Conservation (phyloP, 2,329 filamentous ascomycete species). For the Clarireedia homoeocarpa region DNA sequence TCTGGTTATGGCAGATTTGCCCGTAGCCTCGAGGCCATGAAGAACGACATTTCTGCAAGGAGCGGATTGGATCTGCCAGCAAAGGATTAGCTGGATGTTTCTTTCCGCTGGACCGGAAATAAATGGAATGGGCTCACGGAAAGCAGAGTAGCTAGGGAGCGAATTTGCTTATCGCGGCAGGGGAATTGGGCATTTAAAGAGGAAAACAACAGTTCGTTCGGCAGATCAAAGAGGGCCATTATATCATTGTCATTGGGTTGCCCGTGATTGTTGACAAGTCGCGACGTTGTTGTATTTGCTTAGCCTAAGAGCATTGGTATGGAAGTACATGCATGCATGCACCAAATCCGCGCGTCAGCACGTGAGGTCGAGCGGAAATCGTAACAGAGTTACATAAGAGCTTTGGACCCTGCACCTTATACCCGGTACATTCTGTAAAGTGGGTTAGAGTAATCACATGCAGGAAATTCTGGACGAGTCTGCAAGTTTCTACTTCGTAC, state of each 20-base stretch:
- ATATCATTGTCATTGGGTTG: background rate
- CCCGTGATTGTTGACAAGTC: too few species aligned
- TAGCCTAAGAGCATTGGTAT: too few species aligned
- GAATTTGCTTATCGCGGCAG: conserved; percentile 51
- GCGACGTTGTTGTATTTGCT: too few species aligned
- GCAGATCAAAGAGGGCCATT: conserved; percentile 42
- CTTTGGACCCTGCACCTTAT: too few species aligned
- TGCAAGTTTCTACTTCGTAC: too few species aligned
- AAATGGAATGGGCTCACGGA: conserved; percentile 20
- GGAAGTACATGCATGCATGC: too few species aligned
- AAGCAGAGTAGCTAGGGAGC: conserved; percentile 48
- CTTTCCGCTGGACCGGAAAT: too few species aligned
- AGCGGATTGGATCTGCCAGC: conserved; percentile 6
- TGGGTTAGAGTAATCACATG: too few species aligned
- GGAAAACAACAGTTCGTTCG: conserved; percentile 42
- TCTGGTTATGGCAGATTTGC: conserved; percentile 67
- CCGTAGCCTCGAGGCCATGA: conserved; percentile 79
- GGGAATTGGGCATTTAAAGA: conserved; percentile 43
- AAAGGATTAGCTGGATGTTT: too few species aligned
- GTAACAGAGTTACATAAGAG: too few species aligned
- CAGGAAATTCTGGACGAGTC: too few species aligned
- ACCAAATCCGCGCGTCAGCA: background rate
- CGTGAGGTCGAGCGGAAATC: background rate
- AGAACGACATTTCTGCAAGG: conserved; percentile 55
- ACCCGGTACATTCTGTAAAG: too few species aligned